Percentiles rank a stretch among this genome's conserved stretches.
Conservation (phyloP, 345 rosid genomes). For the Angophora floribunda region DNA sequence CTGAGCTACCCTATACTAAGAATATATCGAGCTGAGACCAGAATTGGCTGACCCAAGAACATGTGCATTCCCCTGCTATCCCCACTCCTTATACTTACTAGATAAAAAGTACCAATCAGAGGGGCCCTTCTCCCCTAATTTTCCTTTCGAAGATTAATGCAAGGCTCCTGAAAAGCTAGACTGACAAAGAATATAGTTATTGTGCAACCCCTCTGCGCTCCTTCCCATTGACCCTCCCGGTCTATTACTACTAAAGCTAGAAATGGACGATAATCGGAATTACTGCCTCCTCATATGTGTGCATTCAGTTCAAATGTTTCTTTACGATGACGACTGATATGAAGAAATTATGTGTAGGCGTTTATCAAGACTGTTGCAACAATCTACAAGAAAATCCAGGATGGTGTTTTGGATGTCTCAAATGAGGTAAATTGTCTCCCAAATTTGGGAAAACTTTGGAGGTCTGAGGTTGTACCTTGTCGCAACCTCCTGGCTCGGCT, state of each 20-base stretch:
- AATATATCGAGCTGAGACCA: neutral
- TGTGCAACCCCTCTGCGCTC: neutral
- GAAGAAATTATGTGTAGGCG: constrained; percentile 30
- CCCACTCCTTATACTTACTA: neutral
- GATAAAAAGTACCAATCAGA: neutral
- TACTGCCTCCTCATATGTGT: neutral
- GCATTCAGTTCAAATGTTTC: neutral
- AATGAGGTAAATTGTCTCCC: too few relatives aligned
- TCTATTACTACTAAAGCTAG: neutral
- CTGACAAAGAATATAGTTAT: neutral
- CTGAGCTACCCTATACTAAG: neutral
- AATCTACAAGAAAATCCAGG: too few relatives aligned
- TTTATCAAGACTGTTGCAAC: constrained; percentile 91
- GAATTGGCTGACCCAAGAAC: too few relatives aligned
- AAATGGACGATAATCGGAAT: neutral
- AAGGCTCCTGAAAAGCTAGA: neutral
- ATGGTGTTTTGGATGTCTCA: too few relatives aligned
- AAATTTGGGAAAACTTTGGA: too few relatives aligned
- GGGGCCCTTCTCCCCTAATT: neutral
- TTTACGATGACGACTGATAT: neutral
- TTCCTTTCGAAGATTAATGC: neutral
- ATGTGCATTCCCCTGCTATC: neutral
- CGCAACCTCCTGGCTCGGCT: too few relatives aligned
- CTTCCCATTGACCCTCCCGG: neutral
- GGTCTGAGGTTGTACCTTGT: too few relatives aligned